These are phyloP conservation scores for Salix arbutifolia DNA, from an alignment of 345 rosid species.

Conservation along the genomic window DNA sequence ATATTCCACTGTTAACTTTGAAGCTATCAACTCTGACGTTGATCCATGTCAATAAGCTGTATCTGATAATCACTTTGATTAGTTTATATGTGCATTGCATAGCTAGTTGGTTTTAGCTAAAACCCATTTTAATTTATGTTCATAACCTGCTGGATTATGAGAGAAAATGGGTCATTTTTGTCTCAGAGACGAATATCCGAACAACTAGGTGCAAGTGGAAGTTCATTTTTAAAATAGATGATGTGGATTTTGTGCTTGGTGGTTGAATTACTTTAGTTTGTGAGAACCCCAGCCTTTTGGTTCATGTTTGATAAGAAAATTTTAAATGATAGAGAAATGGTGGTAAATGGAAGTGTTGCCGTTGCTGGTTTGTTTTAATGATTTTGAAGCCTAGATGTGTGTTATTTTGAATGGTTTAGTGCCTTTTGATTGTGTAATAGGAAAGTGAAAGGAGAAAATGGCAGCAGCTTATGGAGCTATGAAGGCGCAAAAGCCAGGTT, in stretches of 20 bases:
- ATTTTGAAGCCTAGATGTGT: not conserved
- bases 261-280: no score
- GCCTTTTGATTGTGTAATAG: not conserved
- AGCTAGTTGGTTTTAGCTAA: not conserved
- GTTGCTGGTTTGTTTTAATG: not conserved
- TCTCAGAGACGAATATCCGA: not conserved
- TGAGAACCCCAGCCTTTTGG: not conserved
- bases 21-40: not conserved
- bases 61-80: not conserved
- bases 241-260: no score
- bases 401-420: not conserved
- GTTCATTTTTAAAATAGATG: no score
- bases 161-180: not conserved
- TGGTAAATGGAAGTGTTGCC: not conserved
- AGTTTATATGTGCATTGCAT: not conserved
- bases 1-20: not conserved
- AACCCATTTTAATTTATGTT: not conserved
- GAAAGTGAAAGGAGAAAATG: constrained; percentile 4
- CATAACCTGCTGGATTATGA: not conserved
- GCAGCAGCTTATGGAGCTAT: constrained; percentile 27
- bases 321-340: not conserved
- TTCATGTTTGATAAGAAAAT: not conserved
- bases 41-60: not conserved
- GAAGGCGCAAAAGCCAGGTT: constrained; percentile 46
- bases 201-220: not conserved